These are phyloP conservation scores for Candida xiaguanensis DNA, from an alignment of 805 yeast genomes.

Conservation along the genomic window DNA sequence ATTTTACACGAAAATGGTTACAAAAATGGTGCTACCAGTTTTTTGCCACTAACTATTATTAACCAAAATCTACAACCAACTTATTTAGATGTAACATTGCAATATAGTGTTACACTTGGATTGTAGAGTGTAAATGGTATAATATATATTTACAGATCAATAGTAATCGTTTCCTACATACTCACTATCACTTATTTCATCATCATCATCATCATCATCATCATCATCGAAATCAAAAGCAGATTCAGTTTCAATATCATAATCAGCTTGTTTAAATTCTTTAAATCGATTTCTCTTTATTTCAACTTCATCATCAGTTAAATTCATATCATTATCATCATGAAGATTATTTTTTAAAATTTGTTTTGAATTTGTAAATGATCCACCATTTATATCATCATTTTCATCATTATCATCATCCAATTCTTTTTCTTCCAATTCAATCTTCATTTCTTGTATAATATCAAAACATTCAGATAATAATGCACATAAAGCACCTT, in stretches of 20 bases:
- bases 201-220: slow-evolving; percentile 24
- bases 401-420: slow-evolving; percentile 18
- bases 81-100: no score
- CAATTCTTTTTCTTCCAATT: slow-evolving; percentile 62
- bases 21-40: no score
- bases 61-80: no score
- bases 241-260: slow-evolving; percentile 36
- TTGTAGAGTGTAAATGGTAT: no score
- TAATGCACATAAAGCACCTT: slow-evolving; percentile 88
- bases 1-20: no score
- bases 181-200: slow-evolving; percentile 25
- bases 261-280: slow-evolving; percentile 45
- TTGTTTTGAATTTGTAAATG: slow-evolving; percentile 10
- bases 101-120: no score
- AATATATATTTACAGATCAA: slow-evolving; percentile 13
- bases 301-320: slow-evolving; percentile 43
- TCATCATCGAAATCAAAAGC: slow-evolving; percentile 30
- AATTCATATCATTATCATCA: slow-evolving; percentile 18
- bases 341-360: slow-evolving; percentile 18
- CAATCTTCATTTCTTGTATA: slow-evolving; percentile 83
- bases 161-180: slow-evolving; percentile 43
- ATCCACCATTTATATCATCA: slow-evolving; percentile 10
- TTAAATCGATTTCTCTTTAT: slow-evolving; percentile 38
- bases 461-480: slow-evolving; percentile 94
- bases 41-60: no score